These are phyloP conservation scores for Beauveria sp. DNA, from an alignment of 2,329 filamentous ascomycete genomes.

Conservation along the genomic window DNA sequence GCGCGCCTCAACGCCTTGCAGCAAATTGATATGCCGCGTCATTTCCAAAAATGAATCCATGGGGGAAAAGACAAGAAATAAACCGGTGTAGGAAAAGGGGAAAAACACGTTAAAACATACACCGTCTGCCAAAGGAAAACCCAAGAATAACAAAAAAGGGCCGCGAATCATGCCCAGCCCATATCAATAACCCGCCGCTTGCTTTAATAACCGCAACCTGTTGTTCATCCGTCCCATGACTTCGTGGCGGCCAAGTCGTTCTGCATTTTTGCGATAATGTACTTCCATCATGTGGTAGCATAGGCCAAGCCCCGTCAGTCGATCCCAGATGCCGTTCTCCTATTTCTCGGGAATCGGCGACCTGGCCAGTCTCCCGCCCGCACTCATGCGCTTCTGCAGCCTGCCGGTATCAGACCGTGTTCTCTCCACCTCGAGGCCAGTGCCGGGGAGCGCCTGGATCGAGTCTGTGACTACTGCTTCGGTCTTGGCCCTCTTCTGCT, in stretches of 20 bases:
- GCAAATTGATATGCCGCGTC: background rate
- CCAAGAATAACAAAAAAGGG: background rate
- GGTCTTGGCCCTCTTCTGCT: conserved; percentile 57
- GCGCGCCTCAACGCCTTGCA: background rate
- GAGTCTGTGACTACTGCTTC: conserved; percentile 46
- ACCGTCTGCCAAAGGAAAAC: background rate
- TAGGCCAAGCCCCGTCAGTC: conserved; percentile 29
- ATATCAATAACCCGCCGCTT: conserved; percentile 1
- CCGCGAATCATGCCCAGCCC: background rate
- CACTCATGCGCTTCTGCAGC: conserved; percentile 72
- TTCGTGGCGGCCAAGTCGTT: conserved; percentile 5
- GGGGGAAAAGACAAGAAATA: background rate
- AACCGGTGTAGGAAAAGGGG: background rate
- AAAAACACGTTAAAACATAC: background rate
- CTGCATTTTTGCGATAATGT: conserved; percentile 19
- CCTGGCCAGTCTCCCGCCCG: conserved; percentile 63
- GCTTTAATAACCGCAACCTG: background rate
- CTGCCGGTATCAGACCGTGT: conserved; percentile 52
- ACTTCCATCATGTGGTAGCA: conserved; percentile 29
- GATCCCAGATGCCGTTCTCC: conserved; percentile 35
- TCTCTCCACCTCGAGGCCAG: conserved; percentile 36
- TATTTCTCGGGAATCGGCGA: conserved; percentile 56
- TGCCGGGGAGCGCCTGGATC: conserved; percentile 51
- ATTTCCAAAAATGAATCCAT: background rate
- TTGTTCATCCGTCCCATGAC: conserved; percentile 6